Evolutionary conservation across 2,329 filamentous ascomycete species (phyloP).

Genomic region (Claviceps spartinae): DNA sequence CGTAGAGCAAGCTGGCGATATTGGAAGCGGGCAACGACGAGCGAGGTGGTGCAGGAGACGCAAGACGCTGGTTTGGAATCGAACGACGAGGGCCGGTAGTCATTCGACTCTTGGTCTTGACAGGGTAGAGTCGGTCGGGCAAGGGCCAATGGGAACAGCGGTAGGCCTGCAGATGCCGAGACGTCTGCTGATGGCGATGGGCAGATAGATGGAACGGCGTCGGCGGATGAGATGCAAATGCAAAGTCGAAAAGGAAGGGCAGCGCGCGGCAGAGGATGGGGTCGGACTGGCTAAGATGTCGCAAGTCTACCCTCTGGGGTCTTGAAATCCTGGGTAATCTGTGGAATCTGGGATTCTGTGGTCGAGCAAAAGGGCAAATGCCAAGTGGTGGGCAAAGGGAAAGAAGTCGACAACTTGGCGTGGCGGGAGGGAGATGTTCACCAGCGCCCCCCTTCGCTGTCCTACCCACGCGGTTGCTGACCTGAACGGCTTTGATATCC

Average conservation of each 20-base stretch:
- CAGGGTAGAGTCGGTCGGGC: conserved; percentile 4
- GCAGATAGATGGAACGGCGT: conserved; percentile 3
- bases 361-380: too few relatives aligned
- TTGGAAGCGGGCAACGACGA: conserved; percentile 1
- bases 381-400: too few relatives aligned
- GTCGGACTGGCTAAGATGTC: too few relatives aligned
- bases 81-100: conserved; percentile 5
- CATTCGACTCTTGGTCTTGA: conserved; percentile 4
- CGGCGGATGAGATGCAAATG: not conserved
- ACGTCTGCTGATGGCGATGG: conserved; percentile 2
- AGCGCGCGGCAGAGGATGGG: not conserved
- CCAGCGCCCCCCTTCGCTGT: too few relatives aligned
- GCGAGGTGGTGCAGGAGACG: conserved; percentile 1
- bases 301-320: too few relatives aligned
- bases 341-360: too few relatives aligned
- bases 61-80: conserved; percentile 4
- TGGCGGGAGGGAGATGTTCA: too few relatives aligned
- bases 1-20: not conserved
- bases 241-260: not conserved
- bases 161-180: not conserved
- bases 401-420: too few relatives aligned
- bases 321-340: too few relatives aligned
- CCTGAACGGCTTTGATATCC: too few relatives aligned
- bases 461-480: too few relatives aligned
- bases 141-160: conserved; percentile 2